Percentiles rank a stretch among this genome's conserved stretches.
phyloP scores from a whole-genome alignment of 73 alveolate species.

The Paramecium octaurelia region DNA sequence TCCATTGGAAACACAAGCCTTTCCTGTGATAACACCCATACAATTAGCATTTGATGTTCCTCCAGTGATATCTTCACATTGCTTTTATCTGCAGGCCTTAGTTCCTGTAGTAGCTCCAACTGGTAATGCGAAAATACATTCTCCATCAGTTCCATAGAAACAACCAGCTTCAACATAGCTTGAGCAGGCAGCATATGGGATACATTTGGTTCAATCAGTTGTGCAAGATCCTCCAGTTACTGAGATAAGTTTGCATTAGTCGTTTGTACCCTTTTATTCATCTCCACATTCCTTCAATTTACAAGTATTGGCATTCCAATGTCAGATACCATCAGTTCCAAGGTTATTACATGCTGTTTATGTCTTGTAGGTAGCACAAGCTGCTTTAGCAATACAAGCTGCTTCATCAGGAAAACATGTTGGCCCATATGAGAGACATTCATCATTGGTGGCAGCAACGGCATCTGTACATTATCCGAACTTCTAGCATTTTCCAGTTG shows the following conservation, averaged over 20 bases:
- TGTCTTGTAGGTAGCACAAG: not conserved
- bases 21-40: not conserved
- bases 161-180: constrained; percentile 28
- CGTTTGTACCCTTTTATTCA: not conserved
- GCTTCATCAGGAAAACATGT: not conserved
- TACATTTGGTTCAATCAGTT: constrained; percentile 24
- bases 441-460: not conserved
- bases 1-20: not conserved
- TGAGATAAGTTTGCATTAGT: not conserved
- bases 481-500: not conserved
- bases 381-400: not conserved
- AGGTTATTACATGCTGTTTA: not conserved
- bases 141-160: constrained; percentile 3
- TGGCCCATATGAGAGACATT: not conserved
- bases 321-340: not conserved
- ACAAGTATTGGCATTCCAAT: not conserved
- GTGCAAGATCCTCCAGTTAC: not conserved
- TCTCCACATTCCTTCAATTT: not conserved
- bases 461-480: constrained; percentile 18
- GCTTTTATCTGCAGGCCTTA: not conserved
- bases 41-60: not conserved
- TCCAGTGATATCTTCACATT: not conserved
- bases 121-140: not conserved
- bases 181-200: not conserved
- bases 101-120: not conserved